Conservation (phyloP, 2,329 filamentous ascomycete species). For the Epichloe uncinata region DNA sequence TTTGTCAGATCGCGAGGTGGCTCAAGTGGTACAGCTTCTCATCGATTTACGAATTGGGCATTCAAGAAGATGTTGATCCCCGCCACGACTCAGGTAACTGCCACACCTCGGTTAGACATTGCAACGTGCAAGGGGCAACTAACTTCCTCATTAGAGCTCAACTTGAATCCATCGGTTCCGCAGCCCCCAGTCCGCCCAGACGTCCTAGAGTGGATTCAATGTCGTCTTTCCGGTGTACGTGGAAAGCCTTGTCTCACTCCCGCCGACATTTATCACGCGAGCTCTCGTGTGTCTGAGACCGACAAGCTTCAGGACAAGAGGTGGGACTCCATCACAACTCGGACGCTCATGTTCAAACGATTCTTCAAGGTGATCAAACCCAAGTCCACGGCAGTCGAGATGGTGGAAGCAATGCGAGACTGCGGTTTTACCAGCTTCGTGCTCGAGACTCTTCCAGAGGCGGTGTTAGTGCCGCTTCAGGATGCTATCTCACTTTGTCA, state of each 20-base stretch:
- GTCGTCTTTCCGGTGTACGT: conserved; percentile 26
- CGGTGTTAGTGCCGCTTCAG: conserved; percentile 64
- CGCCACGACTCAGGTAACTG: conserved; percentile 27
- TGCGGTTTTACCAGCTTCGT: conserved; percentile 53
- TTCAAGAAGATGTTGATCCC: conserved; percentile 33
- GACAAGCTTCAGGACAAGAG: conserved; percentile 23
- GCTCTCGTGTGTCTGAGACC: conserved; percentile 21
- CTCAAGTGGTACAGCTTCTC: conserved; percentile 51
- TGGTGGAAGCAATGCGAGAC: conserved; percentile 61
- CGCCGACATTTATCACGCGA: conserved; percentile 30
- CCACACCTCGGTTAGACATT: neutral
- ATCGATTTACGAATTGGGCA: conserved; percentile 36
- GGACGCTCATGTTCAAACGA: conserved; percentile 55
- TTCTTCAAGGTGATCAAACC: conserved; percentile 48
- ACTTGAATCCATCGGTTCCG: conserved; percentile 19
- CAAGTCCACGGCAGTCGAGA: conserved; percentile 40
- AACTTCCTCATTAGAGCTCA: conserved; percentile 15
- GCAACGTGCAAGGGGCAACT: neutral
- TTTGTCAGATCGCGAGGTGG: conserved; percentile 75
- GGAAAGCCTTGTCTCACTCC: conserved; percentile 28
- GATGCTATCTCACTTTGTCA: conserved; percentile 81
- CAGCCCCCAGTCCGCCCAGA: conserved; percentile 24
- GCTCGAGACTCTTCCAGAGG: conserved; percentile 75
- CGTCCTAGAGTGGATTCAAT: conserved; percentile 41
- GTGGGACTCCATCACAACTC: conserved; percentile 42